Conservation (phyloP, 768 basidiomycete genomes). For the Auricularia sp. region DNA sequence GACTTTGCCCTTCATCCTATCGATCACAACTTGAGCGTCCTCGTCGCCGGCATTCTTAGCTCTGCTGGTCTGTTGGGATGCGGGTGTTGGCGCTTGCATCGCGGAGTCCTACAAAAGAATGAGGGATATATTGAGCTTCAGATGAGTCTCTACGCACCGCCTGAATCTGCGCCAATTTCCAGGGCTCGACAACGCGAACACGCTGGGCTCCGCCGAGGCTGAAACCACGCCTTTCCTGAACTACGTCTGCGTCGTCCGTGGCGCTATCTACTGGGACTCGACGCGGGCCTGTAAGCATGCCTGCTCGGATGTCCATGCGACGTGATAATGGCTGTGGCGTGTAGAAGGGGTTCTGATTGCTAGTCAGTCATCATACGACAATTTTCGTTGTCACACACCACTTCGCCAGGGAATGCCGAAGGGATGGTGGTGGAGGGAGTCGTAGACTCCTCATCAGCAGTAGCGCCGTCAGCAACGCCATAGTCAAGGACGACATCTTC, state of each 20-base stretch:
- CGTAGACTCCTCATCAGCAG: neutral
- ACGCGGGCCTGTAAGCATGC: slow-evolving; percentile 29
- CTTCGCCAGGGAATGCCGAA: too few relatives aligned
- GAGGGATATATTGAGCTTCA: too few relatives aligned
- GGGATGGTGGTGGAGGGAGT: too few relatives aligned
- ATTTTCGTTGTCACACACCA: too few relatives aligned
- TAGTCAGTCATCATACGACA: neutral
- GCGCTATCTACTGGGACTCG: slow-evolving; percentile 33
- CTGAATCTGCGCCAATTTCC: slow-evolving; percentile 7
- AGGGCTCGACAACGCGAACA: slow-evolving; percentile 1
- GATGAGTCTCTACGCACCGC: slow-evolving; percentile 7
- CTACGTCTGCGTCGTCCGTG: slow-evolving; percentile 48
- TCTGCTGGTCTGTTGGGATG: slow-evolving; percentile 7
- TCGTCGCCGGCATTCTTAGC: slow-evolving; percentile 21
- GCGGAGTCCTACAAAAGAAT: too few relatives aligned
- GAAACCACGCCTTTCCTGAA: slow-evolving; percentile 33
- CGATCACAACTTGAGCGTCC: slow-evolving; percentile 25
- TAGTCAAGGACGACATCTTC: neutral
- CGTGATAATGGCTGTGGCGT: neutral
- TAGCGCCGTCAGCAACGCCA: neutral
- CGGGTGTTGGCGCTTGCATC: neutral
- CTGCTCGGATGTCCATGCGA: slow-evolving; percentile 33
- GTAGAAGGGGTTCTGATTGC: neutral
- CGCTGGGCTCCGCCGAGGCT: slow-evolving; percentile 3
- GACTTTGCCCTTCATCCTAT: slow-evolving; percentile 28